phyloP scores from a whole-genome alignment of 2,329 filamentous ascomycete genomes.

The Fusarium sp. region DNA sequence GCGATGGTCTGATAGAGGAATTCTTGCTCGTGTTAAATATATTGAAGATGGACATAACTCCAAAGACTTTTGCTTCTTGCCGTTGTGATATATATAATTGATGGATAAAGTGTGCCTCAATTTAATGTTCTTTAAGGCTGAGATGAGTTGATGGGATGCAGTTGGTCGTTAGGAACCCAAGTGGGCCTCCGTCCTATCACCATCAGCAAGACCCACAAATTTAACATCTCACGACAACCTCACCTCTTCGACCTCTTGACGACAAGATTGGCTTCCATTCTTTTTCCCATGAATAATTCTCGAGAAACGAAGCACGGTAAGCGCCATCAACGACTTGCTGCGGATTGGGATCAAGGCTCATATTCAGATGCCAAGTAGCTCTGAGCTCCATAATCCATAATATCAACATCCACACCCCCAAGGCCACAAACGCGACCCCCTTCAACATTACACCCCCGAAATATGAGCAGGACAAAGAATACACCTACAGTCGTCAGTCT shows the following conservation, averaged over 20 bases:
- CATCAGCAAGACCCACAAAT: not conserved
- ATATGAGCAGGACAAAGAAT: not conserved
- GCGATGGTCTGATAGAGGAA: no score
- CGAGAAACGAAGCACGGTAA: fast-evolving
- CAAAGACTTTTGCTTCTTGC: no score
- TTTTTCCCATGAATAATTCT: fast-evolving
- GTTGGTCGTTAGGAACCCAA: not conserved
- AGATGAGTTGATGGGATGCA: not conserved
- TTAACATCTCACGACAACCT: not conserved
- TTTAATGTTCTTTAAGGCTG: not conserved
- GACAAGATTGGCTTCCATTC: not conserved
- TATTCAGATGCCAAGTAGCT: not conserved
- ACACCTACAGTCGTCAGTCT: not conserved
- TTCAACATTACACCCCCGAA: no score
- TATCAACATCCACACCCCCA: not conserved
- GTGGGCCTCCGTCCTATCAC: not conserved
- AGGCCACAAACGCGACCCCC: not conserved
- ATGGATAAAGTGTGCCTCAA: no score
- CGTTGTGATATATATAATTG: no score
- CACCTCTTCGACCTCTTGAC: not conserved
- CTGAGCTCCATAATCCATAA: fast-evolving
- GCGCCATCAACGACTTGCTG: not conserved
- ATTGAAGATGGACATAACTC: no score
- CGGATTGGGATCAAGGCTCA: not conserved
- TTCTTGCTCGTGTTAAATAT: no score